Evolutionary conservation across 1,139 yeast species (phyloP).

Genomic region (Candida sanyaensis): DNA sequence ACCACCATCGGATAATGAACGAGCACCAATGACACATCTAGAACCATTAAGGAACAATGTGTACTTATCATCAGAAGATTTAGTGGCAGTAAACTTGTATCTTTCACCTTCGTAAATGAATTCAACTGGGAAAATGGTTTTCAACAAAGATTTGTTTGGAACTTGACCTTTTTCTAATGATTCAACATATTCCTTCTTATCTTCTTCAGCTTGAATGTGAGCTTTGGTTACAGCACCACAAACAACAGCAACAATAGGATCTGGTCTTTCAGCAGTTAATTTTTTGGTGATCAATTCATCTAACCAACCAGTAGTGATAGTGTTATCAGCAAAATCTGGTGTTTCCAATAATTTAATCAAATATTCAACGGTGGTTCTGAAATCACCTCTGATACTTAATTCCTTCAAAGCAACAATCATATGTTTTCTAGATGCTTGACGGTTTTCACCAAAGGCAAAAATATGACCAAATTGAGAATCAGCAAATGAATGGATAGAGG

Average conservation of each 20-base stretch:
- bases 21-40: constrained; percentile 82
- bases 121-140: constrained; percentile 88
- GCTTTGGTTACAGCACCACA: constrained; percentile 99
- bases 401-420: constrained; percentile 99
- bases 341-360: constrained; percentile 93
- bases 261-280: constrained; percentile 96
- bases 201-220: constrained; percentile 74
- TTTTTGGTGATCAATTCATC: constrained; percentile 92
- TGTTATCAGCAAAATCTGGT: constrained; percentile 93
- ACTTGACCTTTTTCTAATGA: constrained; percentile 95
- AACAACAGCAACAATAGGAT: constrained; percentile 82
- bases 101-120: constrained; percentile 93
- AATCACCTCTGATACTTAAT: constrained; percentile 95
- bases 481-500: constrained; percentile 95
- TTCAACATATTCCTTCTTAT: constrained; percentile 64
- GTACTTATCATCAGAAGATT: constrained; percentile 81
- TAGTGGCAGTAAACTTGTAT: constrained; percentile 93
- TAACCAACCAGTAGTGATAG: constrained; percentile 98
- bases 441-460: constrained; percentile 97
- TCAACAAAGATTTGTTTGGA: constrained; percentile 75
- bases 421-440: constrained; percentile 96
- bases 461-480: constrained; percentile 99
- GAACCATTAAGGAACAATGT: constrained; percentile 93
- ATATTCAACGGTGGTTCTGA: constrained; percentile 96
- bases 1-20: constrained; percentile 92